Percentiles rank a stretch among this genome's conserved stretches.
These are phyloP conservation scores for Didymosphaeria variabile DNA, from an alignment of 2,329 filamentous ascomycete genomes.

Conservation along the genomic window DNA sequence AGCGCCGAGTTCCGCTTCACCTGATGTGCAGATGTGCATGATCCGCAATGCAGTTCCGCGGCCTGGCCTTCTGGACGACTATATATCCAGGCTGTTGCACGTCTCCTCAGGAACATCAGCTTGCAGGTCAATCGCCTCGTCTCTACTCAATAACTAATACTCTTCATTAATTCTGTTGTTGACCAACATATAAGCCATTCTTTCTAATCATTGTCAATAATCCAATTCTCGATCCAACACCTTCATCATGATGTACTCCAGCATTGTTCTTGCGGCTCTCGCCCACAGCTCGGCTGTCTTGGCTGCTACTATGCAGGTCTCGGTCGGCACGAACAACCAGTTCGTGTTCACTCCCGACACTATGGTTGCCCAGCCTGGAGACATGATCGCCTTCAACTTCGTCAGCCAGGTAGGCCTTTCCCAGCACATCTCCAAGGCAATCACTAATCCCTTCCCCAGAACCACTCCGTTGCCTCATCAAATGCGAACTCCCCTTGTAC, in stretches of 20 bases:
- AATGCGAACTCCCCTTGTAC: conserved; percentile 36
- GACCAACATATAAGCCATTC: conserved; percentile 4
- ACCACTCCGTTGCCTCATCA: conserved; percentile 40
- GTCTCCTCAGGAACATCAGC: conserved; percentile 23
- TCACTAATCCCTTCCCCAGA: conserved; percentile 20
- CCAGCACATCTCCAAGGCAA: background rate
- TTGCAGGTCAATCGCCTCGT: conserved; percentile 28
- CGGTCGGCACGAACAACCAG: conserved; percentile 42
- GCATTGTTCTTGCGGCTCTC: conserved; percentile 29
- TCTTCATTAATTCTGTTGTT: conserved; percentile 10
- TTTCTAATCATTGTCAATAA: conserved; percentile 15
- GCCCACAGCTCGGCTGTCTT: conserved; percentile 36
- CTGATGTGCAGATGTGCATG: background rate
- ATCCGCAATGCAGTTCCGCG: conserved; percentile 2
- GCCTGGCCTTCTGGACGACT: background rate
- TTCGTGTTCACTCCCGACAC: conserved; percentile 40
- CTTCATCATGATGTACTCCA: conserved; percentile 37
- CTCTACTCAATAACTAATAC: conserved; percentile 16
- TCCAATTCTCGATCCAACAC: conserved; percentile 2
- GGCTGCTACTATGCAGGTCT: conserved; percentile 42
- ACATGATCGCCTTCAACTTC: conserved; percentile 40
- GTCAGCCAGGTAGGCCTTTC: conserved; percentile 8
- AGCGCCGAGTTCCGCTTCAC: conserved; percentile 19
- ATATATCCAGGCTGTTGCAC: conserved; percentile 20
- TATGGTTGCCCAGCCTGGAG: conserved; percentile 37